Evolutionary conservation across 2,329 filamentous ascomycete species (phyloP), one percentile per base, ranked within the genome.

Genomic region (Penicillium freii): DNA sequence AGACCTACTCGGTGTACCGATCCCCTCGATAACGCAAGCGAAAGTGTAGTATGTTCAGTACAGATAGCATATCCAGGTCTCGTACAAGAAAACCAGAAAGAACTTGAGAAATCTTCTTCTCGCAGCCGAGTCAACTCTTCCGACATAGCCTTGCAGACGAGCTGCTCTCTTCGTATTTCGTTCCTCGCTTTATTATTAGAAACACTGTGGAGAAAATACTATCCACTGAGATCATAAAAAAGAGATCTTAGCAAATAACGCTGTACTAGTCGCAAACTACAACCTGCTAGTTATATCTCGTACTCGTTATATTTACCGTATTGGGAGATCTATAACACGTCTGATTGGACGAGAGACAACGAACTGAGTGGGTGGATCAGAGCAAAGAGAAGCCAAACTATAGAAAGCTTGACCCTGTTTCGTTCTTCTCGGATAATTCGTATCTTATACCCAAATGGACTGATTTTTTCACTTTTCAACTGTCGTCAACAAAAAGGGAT

Each of bases 1-100:
- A 48, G 1, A 61, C 45, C 27, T 63, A 62, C 43, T 64, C 57
- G 11, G 31, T 33, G 23, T 62, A 66, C 25, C 19, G 48, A 3
- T 59, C 57, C 0, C 59, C 66, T 65, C 69, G 21, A 68, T 43
- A 8, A 65, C 44, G n/a, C 58, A 64, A 8, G 69, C 8, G 33
- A 33, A 33, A 33, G 11, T 15, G 11, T 15, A 6, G 5, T 15
- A 15, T 15, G 11, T 15, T 33, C 5, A 15, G 31, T 33, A 1
- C 5, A 33, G 31, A 33, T 33, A 33, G 5, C 6, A 34, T 17
- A 17, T 17, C 33, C 7, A 34, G 33, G 11, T 13, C 11, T 33
- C 31, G 31, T 33, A 33, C 11, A 6, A 15, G 15, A 15, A 33
- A 33, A 15, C 11, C 31, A 17, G 33, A 17, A 17, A 29, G 4